These are phyloP conservation scores for Parasarocladium wereldwijsianum DNA, from an alignment of 2,329 filamentous ascomycete species.

Conservation along the genomic window DNA sequence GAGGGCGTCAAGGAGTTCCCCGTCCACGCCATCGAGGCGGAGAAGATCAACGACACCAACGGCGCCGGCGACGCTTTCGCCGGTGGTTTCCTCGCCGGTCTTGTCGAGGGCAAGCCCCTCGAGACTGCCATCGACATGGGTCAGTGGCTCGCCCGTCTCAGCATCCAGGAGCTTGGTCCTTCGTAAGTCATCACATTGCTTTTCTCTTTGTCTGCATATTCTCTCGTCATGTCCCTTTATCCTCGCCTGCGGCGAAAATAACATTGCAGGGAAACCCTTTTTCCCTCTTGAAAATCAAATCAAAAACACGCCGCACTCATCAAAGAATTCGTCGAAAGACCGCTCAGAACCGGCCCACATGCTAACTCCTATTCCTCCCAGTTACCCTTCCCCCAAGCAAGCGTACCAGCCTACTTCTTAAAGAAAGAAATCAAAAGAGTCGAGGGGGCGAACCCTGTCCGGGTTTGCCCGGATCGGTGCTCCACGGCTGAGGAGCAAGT, in stretches of 20 bases:
- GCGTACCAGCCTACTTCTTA: conserved; percentile 41
- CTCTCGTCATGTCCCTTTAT: not conserved
- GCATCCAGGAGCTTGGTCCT: conserved; percentile 89
- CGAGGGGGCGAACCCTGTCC: conserved; percentile 8
- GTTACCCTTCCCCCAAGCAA: conserved; percentile 74
- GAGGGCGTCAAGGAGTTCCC: conserved; percentile 61
- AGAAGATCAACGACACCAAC: conserved; percentile 87
- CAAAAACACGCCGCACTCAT: not conserved
- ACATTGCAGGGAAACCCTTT: not conserved
- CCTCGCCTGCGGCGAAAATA: not conserved
- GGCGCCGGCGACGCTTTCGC: conserved; percentile 96
- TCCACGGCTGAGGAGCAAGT: conserved; percentile 9
- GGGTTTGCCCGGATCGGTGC: conserved; percentile 6
- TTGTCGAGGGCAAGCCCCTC: conserved; percentile 71
- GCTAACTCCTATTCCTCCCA: conserved; percentile 17
- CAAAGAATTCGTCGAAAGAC: not conserved
- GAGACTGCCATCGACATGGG: conserved; percentile 76
- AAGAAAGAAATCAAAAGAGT: not conserved
- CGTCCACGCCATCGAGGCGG: conserved; percentile 63
- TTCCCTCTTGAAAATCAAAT: not conserved
- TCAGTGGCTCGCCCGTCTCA: conserved; percentile 88
- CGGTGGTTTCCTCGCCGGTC: conserved; percentile 79
- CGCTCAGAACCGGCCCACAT: conserved; percentile 2
- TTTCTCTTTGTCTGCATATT: not conserved
- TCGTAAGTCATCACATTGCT: conserved; percentile 50